A percentile compares a stretch with the other conserved stretches of the same genome.
phyloP scores from a whole-genome alignment of 192 early-diverging fungal species.

The Podila verticillata region DNA sequence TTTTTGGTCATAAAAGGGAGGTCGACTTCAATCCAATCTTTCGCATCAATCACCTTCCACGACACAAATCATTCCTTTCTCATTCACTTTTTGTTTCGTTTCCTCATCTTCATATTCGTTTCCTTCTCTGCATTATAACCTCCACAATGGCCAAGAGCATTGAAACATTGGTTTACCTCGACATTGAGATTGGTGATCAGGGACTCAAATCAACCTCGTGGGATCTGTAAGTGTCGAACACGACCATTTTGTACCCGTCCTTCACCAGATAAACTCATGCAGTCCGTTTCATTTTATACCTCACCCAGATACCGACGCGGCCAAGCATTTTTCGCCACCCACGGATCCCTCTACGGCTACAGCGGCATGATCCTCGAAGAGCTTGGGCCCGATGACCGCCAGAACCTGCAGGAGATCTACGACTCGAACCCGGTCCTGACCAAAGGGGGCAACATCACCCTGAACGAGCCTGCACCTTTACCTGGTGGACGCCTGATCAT shows the following conservation, averaged over 20 bases:
- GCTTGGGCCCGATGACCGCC: conserved; percentile 21
- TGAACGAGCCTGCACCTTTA: conserved; percentile 32
- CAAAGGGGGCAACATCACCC: conserved; percentile 32
- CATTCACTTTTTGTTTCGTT: too few relatives aligned
- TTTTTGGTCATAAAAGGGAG: too few relatives aligned
- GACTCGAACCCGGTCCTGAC: conserved; percentile 40
- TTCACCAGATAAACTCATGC: background rate
- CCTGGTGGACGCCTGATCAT: conserved; percentile 38
- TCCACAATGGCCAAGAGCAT: background rate
- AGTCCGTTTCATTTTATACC: background rate
- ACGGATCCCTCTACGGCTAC: conserved; percentile 45
- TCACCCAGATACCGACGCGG: conserved; percentile 29
- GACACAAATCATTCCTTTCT: too few relatives aligned
- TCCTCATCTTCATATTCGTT: background rate
- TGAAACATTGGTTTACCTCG: conserved; percentile 39
- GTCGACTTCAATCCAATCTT: too few relatives aligned
- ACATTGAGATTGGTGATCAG: conserved; percentile 50
- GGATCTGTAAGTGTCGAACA: conserved; percentile 41
- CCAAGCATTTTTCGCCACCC: conserved; percentile 47
- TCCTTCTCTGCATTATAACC: background rate
- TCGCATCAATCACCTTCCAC: too few relatives aligned
- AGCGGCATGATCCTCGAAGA: conserved; percentile 24
- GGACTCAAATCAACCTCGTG: conserved; percentile 36
- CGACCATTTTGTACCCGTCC: background rate
- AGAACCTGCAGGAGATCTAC: conserved; percentile 48